These are phyloP conservation scores for Kregervanrija fluxuum DNA, from an alignment of 805 yeast genomes.

Conservation along the genomic window DNA sequence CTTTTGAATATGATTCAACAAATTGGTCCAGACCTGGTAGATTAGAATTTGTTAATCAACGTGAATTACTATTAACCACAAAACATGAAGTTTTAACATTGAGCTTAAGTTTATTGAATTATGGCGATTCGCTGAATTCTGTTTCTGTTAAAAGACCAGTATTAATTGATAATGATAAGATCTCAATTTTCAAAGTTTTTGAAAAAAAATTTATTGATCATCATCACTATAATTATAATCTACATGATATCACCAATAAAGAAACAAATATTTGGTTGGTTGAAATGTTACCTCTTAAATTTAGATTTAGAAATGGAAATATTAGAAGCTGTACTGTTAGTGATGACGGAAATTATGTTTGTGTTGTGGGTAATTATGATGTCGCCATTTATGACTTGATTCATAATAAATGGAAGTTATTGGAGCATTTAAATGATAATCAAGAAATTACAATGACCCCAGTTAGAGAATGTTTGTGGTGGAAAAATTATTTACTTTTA, in stretches of 20 bases:
- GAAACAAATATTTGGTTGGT: conserved; percentile 41
- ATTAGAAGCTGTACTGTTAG: conserved; percentile 35
- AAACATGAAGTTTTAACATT: conserved; percentile 25
- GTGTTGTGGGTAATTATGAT: conserved; percentile 43
- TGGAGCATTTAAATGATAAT: conserved; percentile 27
- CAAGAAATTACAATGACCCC: conserved; percentile 23
- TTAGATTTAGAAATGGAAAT: conserved; percentile 37
- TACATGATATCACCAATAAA: conserved; percentile 19
- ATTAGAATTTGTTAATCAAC: conserved; percentile 22
- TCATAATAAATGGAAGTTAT: conserved; percentile 40
- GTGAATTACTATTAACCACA: conserved; percentile 26
- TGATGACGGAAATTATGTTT: conserved; percentile 41
- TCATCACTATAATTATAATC: conserved; percentile 21
- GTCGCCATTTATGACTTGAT: conserved; percentile 34
- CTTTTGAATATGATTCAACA: conserved; percentile 29
- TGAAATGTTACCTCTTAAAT: conserved; percentile 38
- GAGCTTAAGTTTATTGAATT: conserved; percentile 19
- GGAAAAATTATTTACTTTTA: conserved; percentile 26
- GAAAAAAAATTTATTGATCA: conserved; percentile 35
- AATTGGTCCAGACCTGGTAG: conserved; percentile 14
- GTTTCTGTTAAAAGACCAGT: conserved; percentile 32
- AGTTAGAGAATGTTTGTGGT: conserved; percentile 31
- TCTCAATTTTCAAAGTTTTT: conserved; percentile 39
- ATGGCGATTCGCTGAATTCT: conserved; percentile 17
- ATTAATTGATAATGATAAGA: conserved; percentile 31